A percentile compares a stretch with the other conserved stretches of the same genome.
Conservation (phyloP, 1,284 basidiomycete species). For the Microbotryum lychnidis-dioicae region DNA sequence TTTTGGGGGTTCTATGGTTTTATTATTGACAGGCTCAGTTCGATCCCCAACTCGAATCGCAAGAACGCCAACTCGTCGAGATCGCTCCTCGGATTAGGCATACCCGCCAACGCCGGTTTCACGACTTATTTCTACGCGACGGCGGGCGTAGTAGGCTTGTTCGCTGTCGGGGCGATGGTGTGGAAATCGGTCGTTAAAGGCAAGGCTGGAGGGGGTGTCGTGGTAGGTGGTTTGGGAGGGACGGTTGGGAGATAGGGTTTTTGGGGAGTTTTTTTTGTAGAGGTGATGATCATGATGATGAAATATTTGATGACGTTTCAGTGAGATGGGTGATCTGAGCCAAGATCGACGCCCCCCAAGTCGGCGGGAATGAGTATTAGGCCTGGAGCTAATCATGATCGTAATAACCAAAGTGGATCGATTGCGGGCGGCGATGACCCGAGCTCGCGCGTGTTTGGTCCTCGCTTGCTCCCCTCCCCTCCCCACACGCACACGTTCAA, state of each 20-base stretch:
- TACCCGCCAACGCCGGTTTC: slow-evolving; percentile 48
- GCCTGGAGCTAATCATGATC: too few species aligned
- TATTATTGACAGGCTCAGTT: too few species aligned
- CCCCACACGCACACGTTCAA: too few species aligned
- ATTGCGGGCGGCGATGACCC: too few species aligned
- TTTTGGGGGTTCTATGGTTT: too few species aligned
- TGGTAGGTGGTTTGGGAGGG: slow-evolving; percentile 62
- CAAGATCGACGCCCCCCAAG: too few species aligned
- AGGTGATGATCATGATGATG: slow-evolving; percentile 47
- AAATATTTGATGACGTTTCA: slow-evolving; percentile 67
- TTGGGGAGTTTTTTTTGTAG: slow-evolving; percentile 41
- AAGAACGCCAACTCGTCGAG: slow-evolving; percentile 35
- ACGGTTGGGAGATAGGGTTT: slow-evolving; percentile 50
- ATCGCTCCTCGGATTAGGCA: slow-evolving; percentile 30
- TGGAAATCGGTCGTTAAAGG: slow-evolving; percentile 46
- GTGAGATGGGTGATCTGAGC: slow-evolving; percentile 60
- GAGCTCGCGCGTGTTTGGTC: too few species aligned
- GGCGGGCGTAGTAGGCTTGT: slow-evolving; percentile 59
- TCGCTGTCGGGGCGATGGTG: slow-evolving; percentile 58
- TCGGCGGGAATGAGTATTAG: slow-evolving; percentile 39
- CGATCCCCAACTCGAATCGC: slow-evolving; percentile 25
- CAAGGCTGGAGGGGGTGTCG: slow-evolving; percentile 53
- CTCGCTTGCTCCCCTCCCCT: too few species aligned
- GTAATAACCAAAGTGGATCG: too few species aligned
- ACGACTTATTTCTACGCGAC: slow-evolving; percentile 60